phyloP scores from a whole-genome alignment of 805 yeast species.

The Debaryomyces tyrocola region DNA sequence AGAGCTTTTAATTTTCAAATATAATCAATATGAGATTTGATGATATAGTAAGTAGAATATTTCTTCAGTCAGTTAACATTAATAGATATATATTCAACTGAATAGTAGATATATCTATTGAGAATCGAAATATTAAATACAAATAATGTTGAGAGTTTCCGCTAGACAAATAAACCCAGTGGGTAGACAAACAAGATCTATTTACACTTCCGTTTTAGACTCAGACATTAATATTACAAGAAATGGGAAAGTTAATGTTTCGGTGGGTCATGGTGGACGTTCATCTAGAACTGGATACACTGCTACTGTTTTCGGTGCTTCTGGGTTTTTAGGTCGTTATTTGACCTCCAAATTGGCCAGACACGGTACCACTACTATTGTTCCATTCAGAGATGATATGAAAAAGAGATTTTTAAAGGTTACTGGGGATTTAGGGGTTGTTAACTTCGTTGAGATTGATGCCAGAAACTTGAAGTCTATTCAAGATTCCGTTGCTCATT shows the following conservation, averaged over 20 bases:
- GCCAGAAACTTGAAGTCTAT: constrained; percentile 73
- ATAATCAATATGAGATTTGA: constrained; percentile 2
- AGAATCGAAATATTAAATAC: not conserved
- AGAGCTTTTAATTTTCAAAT: constrained; percentile 21
- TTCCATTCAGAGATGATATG: constrained; percentile 81
- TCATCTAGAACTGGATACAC: constrained; percentile 86
- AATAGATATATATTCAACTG: not conserved
- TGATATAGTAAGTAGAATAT: not conserved
- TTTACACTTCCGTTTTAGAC: constrained; percentile 43
- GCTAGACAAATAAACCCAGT: constrained; percentile 15
- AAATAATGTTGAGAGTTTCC: constrained; percentile 26
- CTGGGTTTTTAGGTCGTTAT: constrained; percentile 77
- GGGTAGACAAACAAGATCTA: constrained; percentile 22
- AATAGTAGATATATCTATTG: not conserved
- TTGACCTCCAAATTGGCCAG: constrained; percentile 71
- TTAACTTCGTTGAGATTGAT: constrained; percentile 80
- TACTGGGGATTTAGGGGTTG: constrained; percentile 85
- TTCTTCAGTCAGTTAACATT: not conserved
- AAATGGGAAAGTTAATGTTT: constrained; percentile 68
- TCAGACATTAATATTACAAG: constrained; percentile 72
- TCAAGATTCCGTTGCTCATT: constrained; percentile 73
- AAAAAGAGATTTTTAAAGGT: constrained; percentile 77
- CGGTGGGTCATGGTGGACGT: constrained; percentile 78
- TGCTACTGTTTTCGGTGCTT: constrained; percentile 84
- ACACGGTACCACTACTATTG: constrained; percentile 76